phyloP scores from a whole-genome alignment of 83 land plant species.

The Picea engelmannii region DNA sequence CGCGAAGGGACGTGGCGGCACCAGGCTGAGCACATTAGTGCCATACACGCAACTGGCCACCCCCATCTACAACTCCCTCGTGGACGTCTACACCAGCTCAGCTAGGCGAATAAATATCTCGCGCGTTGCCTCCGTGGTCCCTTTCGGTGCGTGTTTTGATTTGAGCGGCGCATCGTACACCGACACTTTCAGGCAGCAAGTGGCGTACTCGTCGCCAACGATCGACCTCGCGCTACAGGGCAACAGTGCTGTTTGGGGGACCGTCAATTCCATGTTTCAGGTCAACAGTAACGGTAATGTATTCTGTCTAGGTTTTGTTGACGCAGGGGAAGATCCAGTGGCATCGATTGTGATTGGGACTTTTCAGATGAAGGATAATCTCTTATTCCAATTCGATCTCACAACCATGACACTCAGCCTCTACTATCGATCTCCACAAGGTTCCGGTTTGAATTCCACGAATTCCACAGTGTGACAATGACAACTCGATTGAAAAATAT shows the following conservation, averaged over 20 bases:
- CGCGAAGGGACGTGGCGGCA: background rate
- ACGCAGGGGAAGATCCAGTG: slow-evolving; percentile 17
- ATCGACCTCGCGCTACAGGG: slow-evolving; percentile 50
- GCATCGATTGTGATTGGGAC: slow-evolving; percentile 57
- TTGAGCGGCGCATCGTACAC: slow-evolving; percentile 22
- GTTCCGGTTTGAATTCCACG: slow-evolving; percentile 43
- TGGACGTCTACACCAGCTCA: background rate
- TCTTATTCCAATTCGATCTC: slow-evolving; percentile 60
- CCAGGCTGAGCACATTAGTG: slow-evolving; percentile 11
- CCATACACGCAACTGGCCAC: slow-evolving; percentile 50
- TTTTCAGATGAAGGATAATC: slow-evolving; percentile 53
- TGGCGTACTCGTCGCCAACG: too few species aligned
- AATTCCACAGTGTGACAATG: slow-evolving; percentile 8
- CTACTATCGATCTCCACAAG: too few species aligned
- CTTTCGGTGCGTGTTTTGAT: slow-evolving; percentile 40
- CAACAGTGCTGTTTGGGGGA: slow-evolving; percentile 47
- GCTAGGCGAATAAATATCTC: background rate
- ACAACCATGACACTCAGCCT: slow-evolving; percentile 34
- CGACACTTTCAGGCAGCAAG: too few species aligned
- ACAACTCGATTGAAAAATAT: too few species aligned
- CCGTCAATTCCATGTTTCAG: slow-evolving; percentile 47
- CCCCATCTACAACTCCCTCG: too few species aligned
- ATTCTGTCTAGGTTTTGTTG: slow-evolving; percentile 57
- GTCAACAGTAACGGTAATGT: slow-evolving; percentile 32
- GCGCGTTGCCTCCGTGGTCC: slow-evolving; percentile 29